Evolutionary conservation across 306 rosid genomes (phyloP), one percentile per base, ranked within the genome.

Genomic region (Glycine latifolia): DNA sequence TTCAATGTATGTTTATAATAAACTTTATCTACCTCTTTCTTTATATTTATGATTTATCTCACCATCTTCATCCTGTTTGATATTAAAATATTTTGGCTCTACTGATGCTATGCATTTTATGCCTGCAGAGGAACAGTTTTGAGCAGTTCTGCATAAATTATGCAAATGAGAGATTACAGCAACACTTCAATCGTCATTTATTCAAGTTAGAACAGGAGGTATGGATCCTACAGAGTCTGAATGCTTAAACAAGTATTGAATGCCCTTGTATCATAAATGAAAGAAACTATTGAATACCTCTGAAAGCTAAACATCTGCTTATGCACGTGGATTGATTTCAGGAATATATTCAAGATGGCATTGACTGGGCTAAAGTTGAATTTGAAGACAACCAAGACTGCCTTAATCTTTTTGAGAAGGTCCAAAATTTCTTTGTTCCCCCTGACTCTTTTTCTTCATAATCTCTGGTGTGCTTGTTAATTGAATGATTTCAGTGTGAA

Each of bases 171-270:
- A 88, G 98, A 87, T 73, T 94, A 84, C 98, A 94, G 79, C 98
- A 94, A 60, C 98, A 94, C 82, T 94, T 94, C 87, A 94, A 94
- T 81, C 97, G 98, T 84, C 98, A 94, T 81, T 88, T 94, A 83
- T 94, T 94, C 89, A 94, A 94, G 90, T 83, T 94, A 76, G 98
- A 94, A 86, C 98, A 94, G 86, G 98, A 94, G 94, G 98, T 94
- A 94, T 67, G 55, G 7, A 53, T 17, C 52, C 43, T 43, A 4
- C 20, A 47, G 74, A 71, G 63, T 44, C 31, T 26, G 31, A 26
- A 26, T 26, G 31, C 31, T 26, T 26, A 26, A 26, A 26, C 31
- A 26, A 26, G 31, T 26, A 26, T 66, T 44, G 68, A 56, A 49
- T 70, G 43, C 7, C n/a, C 46, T 58, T 37, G 59, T 46, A 47